Base-by-base conservation (phyloP, 106 monocot genomes). In the Acorus calamus region DNA sequence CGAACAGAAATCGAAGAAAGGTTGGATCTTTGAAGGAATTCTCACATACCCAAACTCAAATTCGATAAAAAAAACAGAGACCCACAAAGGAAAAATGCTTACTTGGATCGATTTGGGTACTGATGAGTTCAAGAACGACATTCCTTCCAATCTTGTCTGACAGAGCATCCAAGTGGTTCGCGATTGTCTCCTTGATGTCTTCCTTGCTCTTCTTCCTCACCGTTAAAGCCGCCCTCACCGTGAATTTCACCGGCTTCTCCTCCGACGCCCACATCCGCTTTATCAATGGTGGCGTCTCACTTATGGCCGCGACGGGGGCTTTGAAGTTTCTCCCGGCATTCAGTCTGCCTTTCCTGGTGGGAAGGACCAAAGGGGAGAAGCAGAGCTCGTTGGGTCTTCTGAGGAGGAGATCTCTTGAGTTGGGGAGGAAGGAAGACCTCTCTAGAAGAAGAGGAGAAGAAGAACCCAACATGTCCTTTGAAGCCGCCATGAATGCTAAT, bases 31-130 rank as follows among this genome's bases (percentile, higher is more conserved):
- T 28, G 28, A 28, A 28, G 28, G 28, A 28, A 28, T 28, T 28
- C 28, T 28, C 28, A 28, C 13, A 48, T 52, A 45, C 47, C 52
- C 5, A 50, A 10, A 53, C 8, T 46, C 52, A 49, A 64, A 57
- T 8, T 42, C 46, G 4, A 46, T 8, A 44, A 56, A 46, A n/a
- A 4, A 5, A 14, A 47, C 6, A 53, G 54, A 51, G 8, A 53
- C 7, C 8, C 6, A 68, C 8, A 53, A 44, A n/a, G 3, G 50
- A n/a, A 7, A 41, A 11, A 9, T 3, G 44, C 84, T 70, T 84
- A 88, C 88, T 81, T 12, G 76, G 84, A 63, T 84, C 81, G 57
- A 78, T 76, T 50, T 78, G 78, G 4, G 75, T 73, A 78, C 88
- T 81, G 64, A 88, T 43, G 55, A 88, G 84, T 67, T 88, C 78